Evolutionary conservation across 441 rosid genomes (phyloP).

Genomic region (Flueggea neowawraea): DNA sequence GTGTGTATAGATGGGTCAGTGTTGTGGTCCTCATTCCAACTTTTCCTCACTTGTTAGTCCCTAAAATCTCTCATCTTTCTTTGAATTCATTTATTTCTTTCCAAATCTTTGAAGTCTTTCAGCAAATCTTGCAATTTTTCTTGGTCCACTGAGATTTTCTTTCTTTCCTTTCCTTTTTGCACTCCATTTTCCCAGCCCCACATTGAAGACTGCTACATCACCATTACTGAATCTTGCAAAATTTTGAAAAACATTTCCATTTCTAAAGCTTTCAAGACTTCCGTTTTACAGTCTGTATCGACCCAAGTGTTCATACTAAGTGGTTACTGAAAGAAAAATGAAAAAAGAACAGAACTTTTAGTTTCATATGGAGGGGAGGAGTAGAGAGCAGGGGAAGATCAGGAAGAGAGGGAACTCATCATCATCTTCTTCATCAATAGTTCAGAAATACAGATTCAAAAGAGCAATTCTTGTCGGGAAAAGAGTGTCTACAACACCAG

Average conservation of each 20-base stretch:
- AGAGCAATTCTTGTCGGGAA: conserved; percentile 68
- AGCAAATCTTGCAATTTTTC: no score
- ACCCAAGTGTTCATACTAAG: neutral
- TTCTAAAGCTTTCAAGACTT: no score
- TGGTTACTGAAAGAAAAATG: neutral
- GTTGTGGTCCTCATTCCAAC: conserved; percentile 1
- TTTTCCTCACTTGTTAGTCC: neutral
- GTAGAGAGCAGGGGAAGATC: conserved; percentile 56
- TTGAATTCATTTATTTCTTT: neutral
- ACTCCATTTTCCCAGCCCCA: no score
- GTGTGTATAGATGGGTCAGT: conserved; percentile 2
- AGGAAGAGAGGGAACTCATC: conserved; percentile 89
- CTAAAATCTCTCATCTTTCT: neutral
- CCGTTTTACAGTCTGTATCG: no score
- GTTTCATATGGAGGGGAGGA: conserved; percentile 24
- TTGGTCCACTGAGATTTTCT: no score
- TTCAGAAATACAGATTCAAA: conserved; percentile 67
- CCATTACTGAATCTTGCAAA: no score
- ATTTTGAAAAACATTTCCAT: no score
- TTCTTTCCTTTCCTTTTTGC: no score
- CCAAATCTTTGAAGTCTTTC: neutral
- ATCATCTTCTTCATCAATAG: conserved; percentile 73
- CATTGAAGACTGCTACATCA: no score
- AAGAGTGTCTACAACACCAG: conserved; percentile 67
- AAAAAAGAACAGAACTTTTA: neutral